A percentile compares a stretch with the other conserved stretches of the same genome.
Conservation (phyloP, 768 basidiomycete species). For the Psilocybe tampanensis region DNA sequence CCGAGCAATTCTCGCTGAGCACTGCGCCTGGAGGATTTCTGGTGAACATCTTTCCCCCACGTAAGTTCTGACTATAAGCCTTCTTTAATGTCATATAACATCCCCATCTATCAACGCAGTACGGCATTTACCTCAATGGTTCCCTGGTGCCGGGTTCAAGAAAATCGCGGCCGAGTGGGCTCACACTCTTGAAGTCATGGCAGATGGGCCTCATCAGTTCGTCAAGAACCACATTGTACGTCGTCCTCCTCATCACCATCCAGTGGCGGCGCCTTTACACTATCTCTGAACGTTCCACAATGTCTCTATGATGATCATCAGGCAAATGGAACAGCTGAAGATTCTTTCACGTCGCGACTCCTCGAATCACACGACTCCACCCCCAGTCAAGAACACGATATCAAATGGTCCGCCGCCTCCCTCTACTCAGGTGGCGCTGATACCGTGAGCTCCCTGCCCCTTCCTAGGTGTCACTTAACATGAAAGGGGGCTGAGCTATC, state of each 20-base stretch:
- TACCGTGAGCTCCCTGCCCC: constrained; percentile 26
- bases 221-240: constrained; percentile 49
- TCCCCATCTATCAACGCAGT: constrained; percentile 33
- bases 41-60: constrained; percentile 52
- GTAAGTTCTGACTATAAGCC: constrained; percentile 25
- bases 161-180: constrained; percentile 47
- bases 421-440: constrained; percentile 52
- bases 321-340: constrained; percentile 32
- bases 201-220: constrained; percentile 44
- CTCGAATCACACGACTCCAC: constrained; percentile 32
- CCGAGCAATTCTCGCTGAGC: constrained; percentile 38
- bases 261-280: background rate
- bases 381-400: constrained; percentile 34
- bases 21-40: constrained; percentile 46
- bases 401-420: constrained; percentile 48
- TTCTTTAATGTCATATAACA: background rate
- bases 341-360: constrained; percentile 35
- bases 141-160: constrained; percentile 60
- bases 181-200: constrained; percentile 42
- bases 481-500: background rate
- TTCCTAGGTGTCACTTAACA: background rate
- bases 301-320: constrained; percentile 10
- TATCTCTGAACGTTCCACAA: background rate
- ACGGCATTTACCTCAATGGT: constrained; percentile 52
- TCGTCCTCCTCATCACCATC: background rate